Evolutionary conservation across 805 yeast species (phyloP), one percentile per base, ranked within the genome.

Genomic region (Yarrowia sp.): DNA sequence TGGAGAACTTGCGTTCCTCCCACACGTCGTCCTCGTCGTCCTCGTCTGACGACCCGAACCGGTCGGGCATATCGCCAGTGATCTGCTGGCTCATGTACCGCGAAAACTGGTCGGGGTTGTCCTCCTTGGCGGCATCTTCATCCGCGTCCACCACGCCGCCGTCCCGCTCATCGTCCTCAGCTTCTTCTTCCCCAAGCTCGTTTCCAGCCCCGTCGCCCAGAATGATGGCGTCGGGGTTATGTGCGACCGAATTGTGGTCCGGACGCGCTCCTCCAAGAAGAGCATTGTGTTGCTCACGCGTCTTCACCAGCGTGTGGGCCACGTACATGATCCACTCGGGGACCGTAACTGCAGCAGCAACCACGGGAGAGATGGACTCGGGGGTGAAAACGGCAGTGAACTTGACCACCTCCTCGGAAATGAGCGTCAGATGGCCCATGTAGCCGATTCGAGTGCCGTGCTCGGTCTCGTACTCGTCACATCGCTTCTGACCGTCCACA

Each of bases 331-430:
- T 85, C 98, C 98, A 92, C 11, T 80, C 83, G 8, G 84, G 84
- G 55, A 76, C 75, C 17, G 74, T 66, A 5, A 81, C 80, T 3
- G 83, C 81, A 10, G 78, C 80, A 13, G 81, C 82, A 18, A 86
- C 84, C 5, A 78, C 72, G 3, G 83, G 81, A 1, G 89, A 82
- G 22, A 61, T 61, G n/a, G 44, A 75, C 67, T 84, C 88, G 8
- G 88, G 86, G 42, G 85, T 80, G 70, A 84, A 84, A 15, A 85
- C 74, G n/a, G 82, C 80, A 8, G 79, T 77, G 74, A 95, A 95
- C 74, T 95, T 95, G 57, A 92, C 97, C 51, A 95, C 92, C 74
- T 95, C 99, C 74, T 95, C 99, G 61, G 97, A 92, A 65, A 95
- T 90, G 61, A 95, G 79, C 7, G 96, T 91, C 68, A 95, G 77